phyloP scores from a whole-genome alignment of 192 early-diverging fungal species.

The Rhizophagus prolifer region DNA sequence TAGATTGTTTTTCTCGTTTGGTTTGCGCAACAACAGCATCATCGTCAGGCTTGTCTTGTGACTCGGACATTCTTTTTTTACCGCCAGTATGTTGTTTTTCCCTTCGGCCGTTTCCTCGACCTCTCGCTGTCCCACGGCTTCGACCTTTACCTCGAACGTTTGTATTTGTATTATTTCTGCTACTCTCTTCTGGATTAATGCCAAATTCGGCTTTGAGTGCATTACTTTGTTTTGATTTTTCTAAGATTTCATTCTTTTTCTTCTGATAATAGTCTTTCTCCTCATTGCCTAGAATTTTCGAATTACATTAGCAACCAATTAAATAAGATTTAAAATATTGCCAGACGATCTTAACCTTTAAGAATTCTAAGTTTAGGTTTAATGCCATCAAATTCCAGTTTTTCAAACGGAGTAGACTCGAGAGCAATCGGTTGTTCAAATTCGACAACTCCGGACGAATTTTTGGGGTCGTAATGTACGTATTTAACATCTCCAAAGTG shows the following conservation, averaged over 20 bases:
- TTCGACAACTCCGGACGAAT: not conserved
- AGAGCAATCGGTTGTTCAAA: slow-evolving; percentile 2
- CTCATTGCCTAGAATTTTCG: not conserved
- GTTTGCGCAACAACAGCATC: no score
- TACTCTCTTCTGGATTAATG: not conserved
- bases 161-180: not conserved
- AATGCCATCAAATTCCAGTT: slow-evolving; percentile 1
- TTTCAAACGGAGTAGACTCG: no score
- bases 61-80: no score
- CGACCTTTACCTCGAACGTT: not conserved
- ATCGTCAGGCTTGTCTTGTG: no score
- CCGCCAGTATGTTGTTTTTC: no score
- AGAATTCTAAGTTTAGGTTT: not conserved
- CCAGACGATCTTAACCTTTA: not conserved
- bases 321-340: not conserved
- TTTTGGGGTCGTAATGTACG: not conserved
- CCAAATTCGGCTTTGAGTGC: not conserved
- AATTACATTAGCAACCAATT: not conserved
- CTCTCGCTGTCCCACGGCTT: not conserved
- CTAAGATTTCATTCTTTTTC: not conserved
- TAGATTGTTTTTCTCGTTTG: not conserved
- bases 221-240: not conserved
- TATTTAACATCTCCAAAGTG: not conserved
- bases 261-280: not conserved
- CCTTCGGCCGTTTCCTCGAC: not conserved